Evolutionary conservation across 345 rosid genomes (phyloP), one percentile per base, ranked within the genome.

Genomic region (Gynandropsis gynandra): DNA sequence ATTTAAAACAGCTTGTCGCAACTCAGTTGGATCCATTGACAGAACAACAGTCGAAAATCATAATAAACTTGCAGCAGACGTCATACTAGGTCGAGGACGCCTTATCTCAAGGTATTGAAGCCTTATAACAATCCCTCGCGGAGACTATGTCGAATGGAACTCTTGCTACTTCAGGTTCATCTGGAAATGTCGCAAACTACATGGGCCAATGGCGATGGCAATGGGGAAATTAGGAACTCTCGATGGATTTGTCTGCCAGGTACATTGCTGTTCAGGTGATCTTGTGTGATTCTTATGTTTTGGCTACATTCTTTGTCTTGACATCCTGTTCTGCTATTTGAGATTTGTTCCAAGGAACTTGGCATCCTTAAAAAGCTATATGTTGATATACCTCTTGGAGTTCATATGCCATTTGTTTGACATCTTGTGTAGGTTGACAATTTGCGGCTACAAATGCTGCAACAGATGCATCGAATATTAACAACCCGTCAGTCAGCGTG

Each of bases 171-270:
- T 74, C 89, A 11, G 83, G 85, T 31, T 61, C 93, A 18, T 77
- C 89, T 27, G 89, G 81, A 20, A 78, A 83, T 49, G 93, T 89
- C 7, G 97, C 95, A 18, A 89, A 85, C 71, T 89, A 89, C 59
- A 89, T 89, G 97, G 97, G 97, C 62, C 97, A 85, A 89, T 89
- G 98, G 98, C 96, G 43, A 80, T 90, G 98, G 97, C 97, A 24
- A 89, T 89, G 95, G 97, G 97, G 52, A 87, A 89, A 72, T 77
- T 89, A 36, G 97, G 93, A 27, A 85, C 89, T 16, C 80, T 89
- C 0, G 93, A 89, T 63, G 85, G 87, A 27, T 89, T 89, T 69
- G 79, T 85, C 42, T 75, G 72, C 34, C 95, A 89, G 95, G 97
- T 77, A 68, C 35, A 4, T 54, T 57, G 35, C 45, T 50, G 32